Conservation (phyloP, 495 filamentous ascomycete species). For the Aspergillus haitiensis region DNA sequence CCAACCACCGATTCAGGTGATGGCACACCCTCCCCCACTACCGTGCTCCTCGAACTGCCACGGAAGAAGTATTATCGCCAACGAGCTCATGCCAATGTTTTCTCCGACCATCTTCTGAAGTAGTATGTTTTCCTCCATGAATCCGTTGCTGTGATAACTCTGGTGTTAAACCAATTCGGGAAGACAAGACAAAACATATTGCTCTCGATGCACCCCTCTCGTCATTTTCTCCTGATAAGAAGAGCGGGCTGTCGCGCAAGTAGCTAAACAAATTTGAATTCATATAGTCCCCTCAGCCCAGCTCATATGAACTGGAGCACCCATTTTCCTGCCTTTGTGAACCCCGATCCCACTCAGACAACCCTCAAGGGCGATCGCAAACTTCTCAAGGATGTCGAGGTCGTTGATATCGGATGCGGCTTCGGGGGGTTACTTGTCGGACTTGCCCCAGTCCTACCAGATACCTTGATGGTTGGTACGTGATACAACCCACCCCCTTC, state of each 20-base stretch:
- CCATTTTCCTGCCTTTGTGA: constrained; percentile 74
- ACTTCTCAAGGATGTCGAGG: constrained; percentile 70
- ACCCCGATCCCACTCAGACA: constrained; percentile 35
- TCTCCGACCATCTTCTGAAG: constrained; percentile 83
- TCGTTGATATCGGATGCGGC: constrained; percentile 97
- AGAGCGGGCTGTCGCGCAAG: neutral
- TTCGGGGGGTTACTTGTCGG: constrained; percentile 91
- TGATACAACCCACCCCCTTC: constrained; percentile 1
- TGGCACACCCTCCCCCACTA: constrained; percentile 12
- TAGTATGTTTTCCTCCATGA: constrained; percentile 63
- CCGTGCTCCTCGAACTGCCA: constrained; percentile 57
- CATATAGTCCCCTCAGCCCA: constrained; percentile 70
- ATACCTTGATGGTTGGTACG: constrained; percentile 77
- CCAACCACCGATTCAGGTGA: constrained; percentile 16
- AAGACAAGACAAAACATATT: too few species aligned
- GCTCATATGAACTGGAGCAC: constrained; percentile 87
- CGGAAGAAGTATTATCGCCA: constrained; percentile 96
- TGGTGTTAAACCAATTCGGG: neutral
- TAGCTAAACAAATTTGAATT: constrained; percentile 2
- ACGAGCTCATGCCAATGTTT: constrained; percentile 94
- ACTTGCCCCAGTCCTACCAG: constrained; percentile 75
- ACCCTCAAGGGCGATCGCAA: constrained; percentile 39
- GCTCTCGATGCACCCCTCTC: too few species aligned
- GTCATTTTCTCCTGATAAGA: too few species aligned
- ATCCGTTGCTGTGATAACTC: neutral